Evolutionary conservation across 2,329 filamentous ascomycete genomes (phyloP), one percentile per base, ranked within the genome.

Genomic region (Mycogone perniciosa): DNA sequence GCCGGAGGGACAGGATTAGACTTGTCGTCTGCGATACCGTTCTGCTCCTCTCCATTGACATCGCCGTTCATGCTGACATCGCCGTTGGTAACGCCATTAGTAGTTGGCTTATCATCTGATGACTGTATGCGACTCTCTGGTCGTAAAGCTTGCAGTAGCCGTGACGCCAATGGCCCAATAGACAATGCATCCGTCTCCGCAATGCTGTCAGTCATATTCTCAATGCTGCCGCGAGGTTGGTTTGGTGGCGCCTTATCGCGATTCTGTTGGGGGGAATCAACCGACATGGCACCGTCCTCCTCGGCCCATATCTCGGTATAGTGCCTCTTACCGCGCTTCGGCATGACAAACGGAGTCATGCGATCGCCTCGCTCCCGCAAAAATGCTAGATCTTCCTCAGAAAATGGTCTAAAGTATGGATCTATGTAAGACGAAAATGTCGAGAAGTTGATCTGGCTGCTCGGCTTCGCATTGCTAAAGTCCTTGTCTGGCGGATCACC

Each of bases 371-470:
- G 81, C 69, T 99, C 93, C 61, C 91, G 85, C 35, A 99, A 70
- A 64, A 96, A 99, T 1, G 89, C 89, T 42, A 96, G 80, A 64
- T 99, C 93, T 65, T 99, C 93, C 64, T 99, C 93, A 0, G 86
- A 88, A 59, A 95, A 86, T 0, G 87, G 84, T 5, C 92, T 82
- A 57, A 96, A 93, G 71, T 88, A 97, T 0, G 91, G 89, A 56
- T 99, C 93, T 49, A 95, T 80, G 64, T 93, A 96, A 5, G 87
- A 84, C n/a, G 87, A 85, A 68, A 99, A 99, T 2, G 92, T 96
- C 51, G 83, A 86, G 57, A 93, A 93, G 65, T 88, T 91, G 66
- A 97, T 93, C 72, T 99, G 93, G 61, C 92, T 95, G 20, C 85
- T 85, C 5, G 92, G 90, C 66, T 97, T 99, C 33, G 89, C 86